Base-by-base conservation (phyloP, 495 filamentous ascomycete species). In the Baudoinia panamericana region DNA sequence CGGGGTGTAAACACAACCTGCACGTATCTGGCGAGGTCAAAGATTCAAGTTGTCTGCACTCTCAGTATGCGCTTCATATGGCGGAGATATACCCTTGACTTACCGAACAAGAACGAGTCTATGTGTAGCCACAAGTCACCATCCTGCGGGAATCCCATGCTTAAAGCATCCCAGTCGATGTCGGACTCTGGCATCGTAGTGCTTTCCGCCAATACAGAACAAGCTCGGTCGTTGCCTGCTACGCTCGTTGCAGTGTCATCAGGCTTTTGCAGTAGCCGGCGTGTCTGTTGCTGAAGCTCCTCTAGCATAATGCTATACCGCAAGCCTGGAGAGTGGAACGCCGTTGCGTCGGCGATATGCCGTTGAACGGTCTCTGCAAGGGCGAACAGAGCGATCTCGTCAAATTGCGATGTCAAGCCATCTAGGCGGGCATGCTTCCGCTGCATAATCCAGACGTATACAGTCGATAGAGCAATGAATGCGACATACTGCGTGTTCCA, bases 291-390 rank as follows among this genome's bases (percentile, higher is more conserved):
- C 26, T 29, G 39, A 9, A 69, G 55, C 40, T 69, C 68, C 26
- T 65, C 63, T 10, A 72, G 51, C 16, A 72, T 68, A 28, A 68
- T 66, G 34, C 64, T 60, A 41, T 70, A 72, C n/a, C 67, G 57
- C 5, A 67, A 61, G 53, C 66, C 70, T 0, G 68, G 67, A 19
- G 65, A 68, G 26, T 72, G 69, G 39, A 60, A 61, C 19, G 62
- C 57, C 1, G 64, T 68, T 7, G 65, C 68, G 41, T 66, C 58
- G 2, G 65, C 68, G 27, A 72, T 58, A 44, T 69, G 62, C 37
- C 58, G 57, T 41, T 70, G 67, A 34, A 66, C 68, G 10, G 46
- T 31, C 28, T 69, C 64, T 21, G 66, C 67, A 12, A 13, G 9
- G 7, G 17, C 12, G 6, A 39, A 27, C 11, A 50, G 36, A 15